Evolutionary conservation across 208 protist species (phyloP), one percentile per base, ranked within the genome.

Genomic region (Leishmania guyanensis): DNA sequence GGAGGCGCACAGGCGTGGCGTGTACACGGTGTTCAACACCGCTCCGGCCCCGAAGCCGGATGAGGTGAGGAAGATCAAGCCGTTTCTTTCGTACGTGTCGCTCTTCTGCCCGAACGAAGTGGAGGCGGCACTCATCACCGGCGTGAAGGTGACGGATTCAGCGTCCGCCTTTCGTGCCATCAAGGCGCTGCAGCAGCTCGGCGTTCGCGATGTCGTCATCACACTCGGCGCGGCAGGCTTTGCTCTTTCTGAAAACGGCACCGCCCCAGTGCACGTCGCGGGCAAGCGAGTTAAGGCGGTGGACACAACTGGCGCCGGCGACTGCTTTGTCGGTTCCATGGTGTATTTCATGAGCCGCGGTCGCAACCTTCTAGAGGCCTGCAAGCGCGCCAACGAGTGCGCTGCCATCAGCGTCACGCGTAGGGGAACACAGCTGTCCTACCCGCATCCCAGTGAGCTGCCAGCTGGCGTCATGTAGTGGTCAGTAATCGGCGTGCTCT

Each of bases 11-110:
- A 60, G 77, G 39, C 88, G 90, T 56, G 93, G 95, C 22, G 90
- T 98, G 46, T 94, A 98, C 87, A 99, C 97, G 16, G 93, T 99
- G 77, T 98, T 98, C 88, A 98, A 98, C 88, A 83, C 94, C 51
- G 96, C 97, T 46, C 97, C 97, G 8, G 96, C 95, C 0, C 95
- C 96, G 26, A 92, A 89, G 54, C 84, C 92, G 56, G 81, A 80
- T 51, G 88, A 96, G 75, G 88, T 94, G 68, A 79, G 79, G 73
- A 48, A 88, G 33, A 93, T 98, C 66, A 88, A 87, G 79, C 92
- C 94, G 43, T 96, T 92, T 81, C 89, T 98, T 26, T 83, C 73
- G 26, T 91, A 89, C 78, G 94, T 98, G 9, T 95, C 92, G 51
- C 88, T 98, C 65, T 95, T 99, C 84, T 95, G 90, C 82, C 95